Percentiles rank a stretch among this genome's conserved stretches.
phyloP scores from a whole-genome alignment of 345 rosid genomes.

The Syzygium oleosum region DNA sequence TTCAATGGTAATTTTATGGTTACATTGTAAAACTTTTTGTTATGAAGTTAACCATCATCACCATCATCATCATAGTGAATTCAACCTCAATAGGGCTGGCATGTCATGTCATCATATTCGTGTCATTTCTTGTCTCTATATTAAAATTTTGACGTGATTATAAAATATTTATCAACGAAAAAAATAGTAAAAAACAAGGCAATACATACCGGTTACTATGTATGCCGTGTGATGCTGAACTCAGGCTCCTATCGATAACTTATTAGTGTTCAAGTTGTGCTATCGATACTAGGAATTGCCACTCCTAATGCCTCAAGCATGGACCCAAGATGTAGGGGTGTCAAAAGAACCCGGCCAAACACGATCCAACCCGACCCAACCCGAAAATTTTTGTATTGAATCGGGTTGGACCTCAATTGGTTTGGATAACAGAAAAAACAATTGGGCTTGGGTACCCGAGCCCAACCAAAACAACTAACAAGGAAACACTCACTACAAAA shows the following conservation, averaged over 20 bases:
- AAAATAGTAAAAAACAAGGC: not conserved
- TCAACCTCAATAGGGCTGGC: not conserved
- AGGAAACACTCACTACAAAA: too few relatives aligned
- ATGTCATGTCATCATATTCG: not conserved
- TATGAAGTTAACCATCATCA: not conserved
- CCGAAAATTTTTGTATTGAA: too few relatives aligned
- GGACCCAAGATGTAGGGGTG: not conserved
- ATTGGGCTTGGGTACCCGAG: too few relatives aligned
- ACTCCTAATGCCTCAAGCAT: not conserved
- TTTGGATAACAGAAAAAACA: too few relatives aligned
- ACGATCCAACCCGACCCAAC: too few relatives aligned
- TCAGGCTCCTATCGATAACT: not conserved
- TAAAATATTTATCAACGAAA: not conserved
- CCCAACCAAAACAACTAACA: too few relatives aligned
- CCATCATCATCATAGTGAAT: not conserved
- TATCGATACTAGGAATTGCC: not conserved
- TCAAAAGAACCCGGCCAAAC: too few relatives aligned
- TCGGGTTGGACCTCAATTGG: too few relatives aligned
- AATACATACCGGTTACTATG: not conserved
- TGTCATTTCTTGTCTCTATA: not conserved
- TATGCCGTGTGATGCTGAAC: not conserved
- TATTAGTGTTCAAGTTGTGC: not conserved
- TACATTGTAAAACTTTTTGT: not conserved
- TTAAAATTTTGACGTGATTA: not conserved
- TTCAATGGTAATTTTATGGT: not conserved